Evolutionary conservation across 2,329 filamentous ascomycete genomes (phyloP), one percentile per base, ranked within the genome.

Genomic region (Immersiporthe knoxdaviesiana): DNA sequence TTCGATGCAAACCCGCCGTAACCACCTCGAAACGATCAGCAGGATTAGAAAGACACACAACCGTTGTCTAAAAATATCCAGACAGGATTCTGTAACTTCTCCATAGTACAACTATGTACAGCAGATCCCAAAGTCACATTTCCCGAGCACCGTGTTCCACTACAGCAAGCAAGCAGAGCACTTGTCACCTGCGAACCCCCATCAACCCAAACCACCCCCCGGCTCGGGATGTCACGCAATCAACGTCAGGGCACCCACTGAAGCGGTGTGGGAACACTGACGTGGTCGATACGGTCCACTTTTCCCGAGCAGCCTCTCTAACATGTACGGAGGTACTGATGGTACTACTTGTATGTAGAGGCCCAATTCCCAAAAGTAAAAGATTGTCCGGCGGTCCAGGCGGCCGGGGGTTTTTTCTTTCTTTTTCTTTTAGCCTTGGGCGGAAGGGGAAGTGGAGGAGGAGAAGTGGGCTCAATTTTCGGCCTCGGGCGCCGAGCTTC

Each of bases 211-310:
- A n/a, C n/a, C n/a, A n/a, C n/a, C n/a, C 35, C 59, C 39, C 24
- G 35, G 39, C 35, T 62, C n/a, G 59, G 35, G 5, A 41, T n/a
- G 59, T 27, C 35, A 44, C 35, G 35, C 35, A 37, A 62, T 62
- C 35, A 37, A 62, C 18, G 59, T 27, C 59, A 62, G 35, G 59
- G 59, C 59, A 62, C 37, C 27, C 59, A 62, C 59, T 30, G 52
- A 37, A 41, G 62, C 62, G 62, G 62, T 64, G 62, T 64, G 50
- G 62, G 27, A 32, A 64, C 39, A 52, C 41, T 64, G 62, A 64
- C 62, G 62, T 64, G 62, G 44, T 64, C 32, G n/a, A 32, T 47
- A 39, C 11, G 62, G n/a, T 47, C 62, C 62, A 54, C 62, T 62
- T 62, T 60, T 39, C 16, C 41, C 3, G 18, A 6, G 18, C 21